A percentile compares a stretch with the other conserved stretches of the same genome.
phyloP scores from a whole-genome alignment of 2,329 filamentous ascomycete species.

The Phialophora tarda region DNA sequence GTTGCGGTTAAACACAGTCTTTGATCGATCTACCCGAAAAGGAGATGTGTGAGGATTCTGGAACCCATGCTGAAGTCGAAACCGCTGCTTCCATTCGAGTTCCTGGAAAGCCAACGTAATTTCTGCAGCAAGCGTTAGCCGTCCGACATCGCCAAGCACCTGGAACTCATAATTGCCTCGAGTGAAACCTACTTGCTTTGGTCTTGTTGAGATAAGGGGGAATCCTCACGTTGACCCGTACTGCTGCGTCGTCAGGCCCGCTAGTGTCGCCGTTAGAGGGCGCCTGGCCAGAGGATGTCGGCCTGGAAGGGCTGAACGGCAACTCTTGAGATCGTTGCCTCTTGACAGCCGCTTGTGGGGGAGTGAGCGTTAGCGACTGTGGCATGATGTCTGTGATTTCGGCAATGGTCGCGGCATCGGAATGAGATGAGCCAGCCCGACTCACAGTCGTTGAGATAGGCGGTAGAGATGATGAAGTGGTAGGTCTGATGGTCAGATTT shows the following conservation, averaged over 20 bases:
- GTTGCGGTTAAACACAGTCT: conserved; percentile 69
- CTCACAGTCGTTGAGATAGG: conserved; percentile 26
- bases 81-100: conserved; percentile 65
- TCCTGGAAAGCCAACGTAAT: conserved; percentile 65
- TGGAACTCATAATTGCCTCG: background rate
- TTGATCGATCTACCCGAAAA: conserved; percentile 64
- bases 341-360: conserved; percentile 31
- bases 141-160: background rate
- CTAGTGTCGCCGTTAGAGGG: conserved; percentile 19
- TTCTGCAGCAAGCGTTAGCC: conserved; percentile 48
- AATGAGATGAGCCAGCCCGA: conserved; percentile 33
- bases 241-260: conserved; percentile 19
- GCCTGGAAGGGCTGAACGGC: conserved; percentile 10
- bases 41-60: conserved; percentile 56
- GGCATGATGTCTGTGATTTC: conserved; percentile 39
- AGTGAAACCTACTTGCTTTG: conserved; percentile 34
- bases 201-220: conserved; percentile 38
- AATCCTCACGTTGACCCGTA: conserved; percentile 30
- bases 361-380: conserved; percentile 33
- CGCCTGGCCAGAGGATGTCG: conserved; percentile 22
- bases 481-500: conserved; percentile 34
- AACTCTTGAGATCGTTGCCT: conserved; percentile 37
- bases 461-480: conserved; percentile 33
- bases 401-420: conserved; percentile 36
- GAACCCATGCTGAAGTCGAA: conserved; percentile 57